These are phyloP conservation scores for Neurospora sp. DNA, from an alignment of 495 filamentous ascomycete genomes.

Conservation along the genomic window DNA sequence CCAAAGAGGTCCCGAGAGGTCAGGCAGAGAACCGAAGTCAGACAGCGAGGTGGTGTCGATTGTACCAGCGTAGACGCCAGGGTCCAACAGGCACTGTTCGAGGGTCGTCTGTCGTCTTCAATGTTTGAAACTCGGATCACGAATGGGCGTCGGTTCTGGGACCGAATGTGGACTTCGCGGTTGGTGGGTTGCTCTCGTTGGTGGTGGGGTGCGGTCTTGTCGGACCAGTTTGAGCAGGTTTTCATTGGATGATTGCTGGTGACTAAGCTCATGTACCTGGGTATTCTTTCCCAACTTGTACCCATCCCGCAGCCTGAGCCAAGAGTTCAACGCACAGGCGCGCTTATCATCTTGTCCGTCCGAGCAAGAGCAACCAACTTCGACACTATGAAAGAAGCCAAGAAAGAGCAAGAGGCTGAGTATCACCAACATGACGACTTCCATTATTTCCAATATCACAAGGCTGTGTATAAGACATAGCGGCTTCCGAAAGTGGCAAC, in stretches of 20 bases:
- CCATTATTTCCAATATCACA: neutral
- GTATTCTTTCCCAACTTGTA: neutral
- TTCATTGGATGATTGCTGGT: constrained; percentile 30
- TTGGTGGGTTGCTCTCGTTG: constrained; percentile 10
- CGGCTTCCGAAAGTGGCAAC: neutral
- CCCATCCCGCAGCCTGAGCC: neutral
- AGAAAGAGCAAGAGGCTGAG: neutral
- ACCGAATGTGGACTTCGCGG: neutral
- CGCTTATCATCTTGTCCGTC: neutral
- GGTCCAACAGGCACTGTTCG: neutral
- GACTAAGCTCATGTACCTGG: neutral
- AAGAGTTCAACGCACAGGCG: neutral
- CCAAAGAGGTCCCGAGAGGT: neutral
- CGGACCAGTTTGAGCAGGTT: constrained; percentile 39
- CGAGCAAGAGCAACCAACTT: neutral
- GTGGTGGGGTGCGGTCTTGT: constrained; percentile 29
- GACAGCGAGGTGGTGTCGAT: neutral
- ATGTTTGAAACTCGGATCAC: neutral
- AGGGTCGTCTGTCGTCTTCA: neutral
- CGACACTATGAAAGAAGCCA: neutral
- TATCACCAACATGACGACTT: neutral
- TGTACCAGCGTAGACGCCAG: neutral
- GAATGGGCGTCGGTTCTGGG: neutral
- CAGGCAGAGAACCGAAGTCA: neutral
- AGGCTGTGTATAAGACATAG: neutral